A percentile compares a stretch with the other conserved stretches of the same genome.
Evolutionary conservation across 2,329 filamentous ascomycete species (phyloP).

Genomic region (Pyrenochaeta sp.): DNA sequence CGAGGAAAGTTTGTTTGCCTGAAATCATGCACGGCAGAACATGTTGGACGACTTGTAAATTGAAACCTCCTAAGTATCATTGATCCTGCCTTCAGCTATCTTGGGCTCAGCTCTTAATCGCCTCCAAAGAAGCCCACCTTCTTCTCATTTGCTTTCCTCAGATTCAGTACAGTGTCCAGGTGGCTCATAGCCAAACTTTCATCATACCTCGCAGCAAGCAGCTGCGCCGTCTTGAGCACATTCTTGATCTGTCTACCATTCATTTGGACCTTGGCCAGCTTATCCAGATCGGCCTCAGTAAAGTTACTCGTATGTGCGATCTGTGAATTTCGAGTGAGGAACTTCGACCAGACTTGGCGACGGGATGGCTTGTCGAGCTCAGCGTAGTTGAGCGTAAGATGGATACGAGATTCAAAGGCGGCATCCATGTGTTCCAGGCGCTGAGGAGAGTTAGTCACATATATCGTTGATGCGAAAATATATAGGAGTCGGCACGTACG

Average conservation of each 20-base stretch:
- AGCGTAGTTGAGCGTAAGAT: constrained; percentile 53
- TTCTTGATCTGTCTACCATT: constrained; percentile 56
- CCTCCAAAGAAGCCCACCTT: constrained; percentile 1
- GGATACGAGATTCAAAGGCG: constrained; percentile 59
- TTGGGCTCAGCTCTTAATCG: background rate
- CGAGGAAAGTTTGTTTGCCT: too few relatives aligned
- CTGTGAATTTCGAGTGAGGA: constrained; percentile 11
- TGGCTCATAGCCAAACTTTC: background rate
- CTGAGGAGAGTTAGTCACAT: background rate
- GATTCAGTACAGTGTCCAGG: background rate
- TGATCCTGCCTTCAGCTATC: too few relatives aligned
- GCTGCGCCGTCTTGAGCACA: constrained; percentile 26
- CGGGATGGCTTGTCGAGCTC: constrained; percentile 50
- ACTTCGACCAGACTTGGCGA: constrained; percentile 54
- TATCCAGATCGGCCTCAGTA: constrained; percentile 37
- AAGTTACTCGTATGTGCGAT: constrained; percentile 28
- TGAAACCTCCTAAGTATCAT: too few relatives aligned
- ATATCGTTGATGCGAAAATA: background rate
- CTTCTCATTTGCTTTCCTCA: background rate
- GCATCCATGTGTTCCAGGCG: constrained; percentile 46
- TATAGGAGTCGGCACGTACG: constrained; percentile 50
- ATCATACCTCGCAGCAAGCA: background rate
- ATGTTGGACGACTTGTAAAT: too few relatives aligned
- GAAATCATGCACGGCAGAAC: too few relatives aligned
- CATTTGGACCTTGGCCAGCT: constrained; percentile 40